Percentiles rank a stretch among this genome's conserved stretches.
Evolutionary conservation across 345 rosid species (phyloP).

Genomic region (Melaleuca alternifolia): DNA sequence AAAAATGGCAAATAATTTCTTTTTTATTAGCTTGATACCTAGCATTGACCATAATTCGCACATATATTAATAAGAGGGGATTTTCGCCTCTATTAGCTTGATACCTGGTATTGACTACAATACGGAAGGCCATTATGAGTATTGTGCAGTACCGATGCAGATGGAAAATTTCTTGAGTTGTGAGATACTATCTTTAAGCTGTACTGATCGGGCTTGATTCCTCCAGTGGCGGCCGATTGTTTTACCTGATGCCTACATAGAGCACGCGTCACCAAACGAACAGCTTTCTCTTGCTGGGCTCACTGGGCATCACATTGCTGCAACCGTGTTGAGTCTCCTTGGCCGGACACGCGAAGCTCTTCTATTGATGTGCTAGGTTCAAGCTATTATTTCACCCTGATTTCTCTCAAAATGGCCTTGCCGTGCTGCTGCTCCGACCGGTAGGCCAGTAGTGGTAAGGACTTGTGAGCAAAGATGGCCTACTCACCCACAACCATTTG

Average conservation of each 20-base stretch:
- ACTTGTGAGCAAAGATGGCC: not conserved
- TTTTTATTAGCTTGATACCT: not conserved
- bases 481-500: not conserved
- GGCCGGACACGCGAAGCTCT: conserved; percentile 88
- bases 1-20: not conserved
- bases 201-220: not conserved
- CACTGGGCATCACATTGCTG: conserved; percentile 89
- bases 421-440: not conserved
- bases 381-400: not conserved
- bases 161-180: not conserved
- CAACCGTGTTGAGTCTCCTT: conserved; percentile 66
- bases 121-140: not conserved
- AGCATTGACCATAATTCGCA: not conserved
- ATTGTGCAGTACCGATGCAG: not conserved
- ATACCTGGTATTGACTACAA: not conserved
- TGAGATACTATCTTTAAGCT: not conserved
- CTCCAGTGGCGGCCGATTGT: conserved; percentile 92
- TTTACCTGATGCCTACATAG: conserved; percentile 73
- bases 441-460: not conserved
- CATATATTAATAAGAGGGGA: not conserved
- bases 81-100: not conserved
- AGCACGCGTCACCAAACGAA: conserved; percentile 60
- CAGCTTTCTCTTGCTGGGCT: conserved; percentile 74
- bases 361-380: conserved; percentile 58
- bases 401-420: not conserved